Evolutionary conservation across 164 flowering plant species (phyloP), one percentile per base, ranked within the genome.

Genomic region (Macadamia tetraphylla): DNA sequence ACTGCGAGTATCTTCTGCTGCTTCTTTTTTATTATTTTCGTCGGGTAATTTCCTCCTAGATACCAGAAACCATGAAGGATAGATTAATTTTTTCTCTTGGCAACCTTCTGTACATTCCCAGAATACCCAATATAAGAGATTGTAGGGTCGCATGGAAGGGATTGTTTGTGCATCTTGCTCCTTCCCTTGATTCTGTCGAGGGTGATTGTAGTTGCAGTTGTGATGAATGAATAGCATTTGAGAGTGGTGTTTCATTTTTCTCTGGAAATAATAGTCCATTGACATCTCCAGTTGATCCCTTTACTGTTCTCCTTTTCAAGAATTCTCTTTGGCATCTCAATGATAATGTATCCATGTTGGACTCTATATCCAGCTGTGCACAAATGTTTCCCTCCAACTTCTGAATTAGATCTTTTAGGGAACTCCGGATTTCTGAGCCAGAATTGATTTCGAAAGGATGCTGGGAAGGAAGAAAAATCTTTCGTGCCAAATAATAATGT

Each of bases 21-120:
- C 78, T 82, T 90, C 49, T 73, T 71, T 53, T 78, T 82, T 40
- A 66, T 74, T 44, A 31, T 44, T 76, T 80, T 88, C 61, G 69
- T 70, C 10, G 79, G 62, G 29, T 71, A 74, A 73, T 81, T 75
- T 11, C 83, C 83, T 35, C 92, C 87, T 80, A 85, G 81, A 68
- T 91, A 91, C 83, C 74, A 86, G 74, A 79, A 89, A 71, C 70
- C 70, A 58, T 92, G 94, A 69, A 94, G 75, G 73, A 81, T 83
- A 42, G 97, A 92, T 56, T 98, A 92, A 74, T 92, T 92, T 80
- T 81, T 87, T 74, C 95, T 85, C 80, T 84, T 89, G 13, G 74
- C 56, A 60, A 30, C 63, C 55, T 80, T 88, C 43, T 81, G 69
- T 59, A 49, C 66, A 31, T 71, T 82, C 67, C 80, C 76, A 17